Evolutionary conservation across 495 filamentous ascomycete species (phyloP).

Genomic region (Parathielavia appendiculata): DNA sequence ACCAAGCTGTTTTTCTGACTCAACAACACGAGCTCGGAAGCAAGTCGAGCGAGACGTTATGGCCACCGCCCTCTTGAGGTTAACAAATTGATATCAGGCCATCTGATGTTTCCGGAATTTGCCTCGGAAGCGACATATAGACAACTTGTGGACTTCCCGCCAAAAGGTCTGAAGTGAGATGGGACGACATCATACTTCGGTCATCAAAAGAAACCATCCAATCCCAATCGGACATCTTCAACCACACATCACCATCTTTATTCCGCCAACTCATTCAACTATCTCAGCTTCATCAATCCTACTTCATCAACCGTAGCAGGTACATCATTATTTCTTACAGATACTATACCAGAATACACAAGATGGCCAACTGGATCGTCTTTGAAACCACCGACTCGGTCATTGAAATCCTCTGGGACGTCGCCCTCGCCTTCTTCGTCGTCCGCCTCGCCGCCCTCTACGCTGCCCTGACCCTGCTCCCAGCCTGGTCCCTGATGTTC

Average conservation of each 20-base stretch:
- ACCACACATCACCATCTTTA: background rate
- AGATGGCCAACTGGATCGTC: slow-evolving; percentile 13
- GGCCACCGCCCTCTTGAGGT: too few species aligned
- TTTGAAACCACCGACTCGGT: slow-evolving; percentile 30
- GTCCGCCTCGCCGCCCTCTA: slow-evolving; percentile 28
- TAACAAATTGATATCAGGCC: too few species aligned
- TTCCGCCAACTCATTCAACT: background rate
- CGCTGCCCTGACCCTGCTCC: slow-evolving; percentile 18
- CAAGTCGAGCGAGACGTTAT: too few species aligned
- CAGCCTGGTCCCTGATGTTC: slow-evolving; percentile 8
- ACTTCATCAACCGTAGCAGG: too few species aligned
- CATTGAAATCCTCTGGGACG: slow-evolving; percentile 35
- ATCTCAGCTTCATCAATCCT: too few species aligned
- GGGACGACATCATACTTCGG: slow-evolving; percentile 10
- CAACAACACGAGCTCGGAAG: too few species aligned
- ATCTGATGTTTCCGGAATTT: too few species aligned
- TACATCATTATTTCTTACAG: too few species aligned
- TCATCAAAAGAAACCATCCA: slow-evolving; percentile 1
- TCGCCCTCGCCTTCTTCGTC: slow-evolving; percentile 32
- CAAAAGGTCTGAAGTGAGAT: background rate
- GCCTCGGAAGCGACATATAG: too few species aligned
- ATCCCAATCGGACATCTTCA: background rate
- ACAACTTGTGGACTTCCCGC: too few species aligned
- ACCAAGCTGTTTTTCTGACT: too few species aligned
- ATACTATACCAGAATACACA: background rate